Evolutionary conservation across 441 rosid genomes (phyloP).

Genomic region (Croton setiger): DNA sequence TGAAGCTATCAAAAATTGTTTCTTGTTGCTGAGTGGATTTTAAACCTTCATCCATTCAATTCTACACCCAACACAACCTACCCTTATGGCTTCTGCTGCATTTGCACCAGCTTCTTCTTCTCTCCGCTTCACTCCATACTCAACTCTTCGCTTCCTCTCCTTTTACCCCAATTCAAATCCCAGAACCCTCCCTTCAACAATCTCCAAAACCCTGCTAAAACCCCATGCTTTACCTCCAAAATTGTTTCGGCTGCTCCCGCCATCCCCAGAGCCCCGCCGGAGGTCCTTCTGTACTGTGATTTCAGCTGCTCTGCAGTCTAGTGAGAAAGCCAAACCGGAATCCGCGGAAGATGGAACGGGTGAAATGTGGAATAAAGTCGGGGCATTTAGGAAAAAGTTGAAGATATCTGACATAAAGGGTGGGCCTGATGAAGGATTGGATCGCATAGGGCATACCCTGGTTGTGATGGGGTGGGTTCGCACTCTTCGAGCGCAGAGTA

Average conservation of each 20-base stretch:
- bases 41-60: neutral
- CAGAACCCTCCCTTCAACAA: slow-evolving; percentile 21
- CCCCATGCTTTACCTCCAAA: slow-evolving; percentile 23
- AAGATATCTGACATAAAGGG: slow-evolving; percentile 74
- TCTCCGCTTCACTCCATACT: slow-evolving; percentile 38
- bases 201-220: slow-evolving; percentile 26
- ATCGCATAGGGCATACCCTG: slow-evolving; percentile 56
- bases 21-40: neutral
- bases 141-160: slow-evolving; percentile 47
- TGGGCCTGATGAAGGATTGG: slow-evolving; percentile 59
- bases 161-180: slow-evolving; percentile 26
- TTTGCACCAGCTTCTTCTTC: slow-evolving; percentile 39
- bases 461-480: slow-evolving; percentile 87
- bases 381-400: slow-evolving; percentile 57
- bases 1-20: neutral
- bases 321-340: slow-evolving; percentile 31
- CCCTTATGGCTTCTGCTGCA: slow-evolving; percentile 31
- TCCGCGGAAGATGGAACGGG: slow-evolving; percentile 22
- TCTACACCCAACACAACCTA: neutral
- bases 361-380: slow-evolving; percentile 35
- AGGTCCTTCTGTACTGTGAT: slow-evolving; percentile 36
- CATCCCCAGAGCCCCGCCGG: slow-evolving; percentile 20
- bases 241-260: slow-evolving; percentile 16
- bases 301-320: slow-evolving; percentile 37
- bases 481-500: slow-evolving; percentile 83